A percentile compares a stretch with the other conserved stretches of the same genome.
Evolutionary conservation across 2,329 filamentous ascomycete genomes (phyloP).

Genomic region (Colletotrichum brevisporum): DNA sequence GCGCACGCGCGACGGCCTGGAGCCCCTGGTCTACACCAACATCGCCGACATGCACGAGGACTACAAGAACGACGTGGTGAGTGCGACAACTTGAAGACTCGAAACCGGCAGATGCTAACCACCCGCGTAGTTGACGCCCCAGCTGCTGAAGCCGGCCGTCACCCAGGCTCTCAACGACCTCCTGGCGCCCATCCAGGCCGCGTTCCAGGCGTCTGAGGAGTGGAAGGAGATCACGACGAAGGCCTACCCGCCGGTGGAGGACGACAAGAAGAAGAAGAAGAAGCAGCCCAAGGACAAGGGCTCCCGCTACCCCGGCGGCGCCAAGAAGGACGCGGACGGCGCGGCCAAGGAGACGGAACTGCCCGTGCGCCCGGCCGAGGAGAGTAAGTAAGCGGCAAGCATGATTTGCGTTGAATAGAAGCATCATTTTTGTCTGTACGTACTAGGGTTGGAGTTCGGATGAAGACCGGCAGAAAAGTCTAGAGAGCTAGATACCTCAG

Average conservation of each 20-base stretch:
- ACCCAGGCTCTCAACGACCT: constrained; percentile 80
- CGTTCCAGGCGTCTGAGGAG: constrained; percentile 78
- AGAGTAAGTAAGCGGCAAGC: constrained; percentile 17
- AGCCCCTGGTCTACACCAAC: constrained; percentile 84
- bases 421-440: constrained; percentile 29
- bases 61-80: constrained; percentile 78
- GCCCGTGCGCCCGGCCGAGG: constrained; percentile 35
- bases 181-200: constrained; percentile 81
- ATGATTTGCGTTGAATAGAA: constrained; percentile 27
- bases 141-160: constrained; percentile 89
- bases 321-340: constrained; percentile 35
- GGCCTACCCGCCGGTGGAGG: constrained; percentile 81
- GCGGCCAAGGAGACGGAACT: constrained; percentile 38
- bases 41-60: constrained; percentile 84
- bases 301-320: constrained; percentile 69
- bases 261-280: constrained; percentile 77
- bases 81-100: neutral
- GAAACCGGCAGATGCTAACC: constrained; percentile 36
- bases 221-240: constrained; percentile 83
- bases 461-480: constrained; percentile 35
- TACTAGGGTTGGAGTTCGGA: constrained; percentile 40
- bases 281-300: constrained; percentile 86
- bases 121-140: constrained; percentile 75
- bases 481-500: constrained; percentile 38
- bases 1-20: constrained; percentile 73